phyloP scores from a whole-genome alignment of 768 basidiomycete species.

The Agrocybe chaxingu region DNA sequence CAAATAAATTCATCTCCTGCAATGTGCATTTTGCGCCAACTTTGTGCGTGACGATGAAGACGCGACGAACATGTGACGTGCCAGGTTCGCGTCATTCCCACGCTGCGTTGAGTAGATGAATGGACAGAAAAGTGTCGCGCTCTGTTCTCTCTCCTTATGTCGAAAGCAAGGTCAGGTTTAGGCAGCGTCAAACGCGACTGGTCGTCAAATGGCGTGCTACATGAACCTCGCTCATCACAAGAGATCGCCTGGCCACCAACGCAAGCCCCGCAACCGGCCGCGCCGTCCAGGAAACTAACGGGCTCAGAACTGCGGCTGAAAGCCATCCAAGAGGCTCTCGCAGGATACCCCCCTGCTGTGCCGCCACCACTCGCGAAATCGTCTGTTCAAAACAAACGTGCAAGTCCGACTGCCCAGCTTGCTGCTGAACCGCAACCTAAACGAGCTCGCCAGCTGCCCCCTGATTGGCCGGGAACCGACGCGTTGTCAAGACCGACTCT shows the following conservation, averaged over 20 bases:
- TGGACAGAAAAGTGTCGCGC: background rate
- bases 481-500: constrained; percentile 34
- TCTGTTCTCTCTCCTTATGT: background rate
- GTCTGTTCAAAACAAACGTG: constrained; percentile 29
- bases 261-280: constrained; percentile 15
- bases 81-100: constrained; percentile 19
- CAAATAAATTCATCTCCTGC: background rate
- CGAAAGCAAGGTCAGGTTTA: constrained; percentile 51
- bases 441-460: constrained; percentile 50
- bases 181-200: constrained; percentile 56
- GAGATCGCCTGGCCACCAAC: constrained; percentile 46
- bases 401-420: constrained; percentile 23
- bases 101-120: background rate
- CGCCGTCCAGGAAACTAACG: constrained; percentile 20
- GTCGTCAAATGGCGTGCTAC: constrained; percentile 32
- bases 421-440: constrained; percentile 41
- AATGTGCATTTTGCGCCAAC: constrained; percentile 6
- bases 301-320: constrained; percentile 42
- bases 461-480: constrained; percentile 36
- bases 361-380: constrained; percentile 27
- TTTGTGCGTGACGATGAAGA: background rate
- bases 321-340: constrained; percentile 57
- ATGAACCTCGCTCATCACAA: constrained; percentile 32
- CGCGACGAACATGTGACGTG: constrained; percentile 15
- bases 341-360: constrained; percentile 18